Base-by-base conservation (phyloP, 495 filamentous ascomycete genomes). In the Aspergillus ellipticus region DNA sequence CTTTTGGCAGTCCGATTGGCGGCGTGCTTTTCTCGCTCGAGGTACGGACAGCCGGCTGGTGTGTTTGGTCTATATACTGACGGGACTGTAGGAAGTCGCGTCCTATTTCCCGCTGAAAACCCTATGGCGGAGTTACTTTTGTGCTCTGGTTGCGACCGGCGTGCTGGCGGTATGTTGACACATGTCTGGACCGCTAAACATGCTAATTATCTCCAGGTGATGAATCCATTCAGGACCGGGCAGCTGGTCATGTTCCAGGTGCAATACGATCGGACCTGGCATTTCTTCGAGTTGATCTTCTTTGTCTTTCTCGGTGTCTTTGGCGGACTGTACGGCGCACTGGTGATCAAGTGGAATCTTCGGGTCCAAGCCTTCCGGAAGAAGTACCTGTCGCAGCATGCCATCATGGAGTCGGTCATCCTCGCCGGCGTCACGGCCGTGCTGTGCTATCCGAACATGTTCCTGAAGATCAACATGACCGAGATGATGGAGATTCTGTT, bases 161-260 rank as follows among this genome's bases (percentile, higher is more conserved):
- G 90, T 96, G 1, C 74, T 98, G 19, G 90, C 94, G 16, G 84
- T 86, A 78, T 49, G 80, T 70, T 10, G 13, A 6, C 19, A 10
- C 9, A 17, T n/a, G 10, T n/a, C 20, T 50, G 33, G 5, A 17
- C 17, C n/a, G 33, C n/a, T 3, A n/a, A 59, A 59, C n/a, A 58
- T 63, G 43, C 51, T 66, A 21, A 59, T 53, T 7, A 39, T 2
- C 6, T 10, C 9, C 45, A 78, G 71, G 89, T 89, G 33, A 95
- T 98, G 89, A 98, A 98, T 63, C 94, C 94, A 29, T 98, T 98
- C 68, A 78, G 94, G 51, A 98, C 94, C 2, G 94, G 94, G n/a
- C 95, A 97, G 63, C 80, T 98, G 37, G 94, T 98, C 81, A 98
- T 98, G 94, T 98, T 98, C 73, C 90, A 96, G 66, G 94, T 98